These are phyloP conservation scores for Xylaria telfairii DNA, from an alignment of 495 filamentous ascomycete species.

Conservation along the genomic window DNA sequence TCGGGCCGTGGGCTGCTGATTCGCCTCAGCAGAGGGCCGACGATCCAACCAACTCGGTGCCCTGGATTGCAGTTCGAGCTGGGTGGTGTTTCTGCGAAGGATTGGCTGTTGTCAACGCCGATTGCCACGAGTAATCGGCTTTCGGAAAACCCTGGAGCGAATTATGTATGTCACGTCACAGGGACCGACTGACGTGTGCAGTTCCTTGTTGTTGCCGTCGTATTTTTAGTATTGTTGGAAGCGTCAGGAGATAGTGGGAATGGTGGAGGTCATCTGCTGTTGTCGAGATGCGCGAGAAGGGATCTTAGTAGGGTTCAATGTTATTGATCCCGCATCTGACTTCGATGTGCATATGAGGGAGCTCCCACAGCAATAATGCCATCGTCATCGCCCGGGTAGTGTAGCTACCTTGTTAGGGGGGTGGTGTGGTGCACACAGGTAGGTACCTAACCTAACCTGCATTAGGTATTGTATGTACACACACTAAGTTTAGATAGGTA, in stretches of 20 bases:
- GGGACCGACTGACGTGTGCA: slow-evolving; percentile 7
- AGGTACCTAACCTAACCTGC: slow-evolving; percentile 3
- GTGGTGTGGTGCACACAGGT: neutral
- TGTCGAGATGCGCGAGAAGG: slow-evolving; percentile 5
- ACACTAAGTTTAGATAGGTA: too few species aligned
- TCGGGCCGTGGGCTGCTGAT: neutral
- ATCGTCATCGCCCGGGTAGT: neutral
- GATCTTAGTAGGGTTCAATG: neutral
- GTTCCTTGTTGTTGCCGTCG: neutral
- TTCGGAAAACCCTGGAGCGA: neutral
- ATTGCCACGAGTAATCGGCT: neutral
- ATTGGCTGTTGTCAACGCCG: slow-evolving; percentile 1
- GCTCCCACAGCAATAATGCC: slow-evolving; percentile 5
- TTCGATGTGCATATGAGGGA: slow-evolving; percentile 2
- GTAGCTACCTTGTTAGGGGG: neutral
- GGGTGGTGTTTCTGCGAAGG: neutral
- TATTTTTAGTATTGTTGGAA: neutral
- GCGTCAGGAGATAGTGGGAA: slow-evolving; percentile 2
- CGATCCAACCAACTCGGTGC: slow-evolving; percentile 12
- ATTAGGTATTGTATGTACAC: too few species aligned
- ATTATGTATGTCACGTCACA: neutral
- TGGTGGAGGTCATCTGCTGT: neutral
- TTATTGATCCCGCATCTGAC: neutral
- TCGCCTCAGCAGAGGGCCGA: neutral
- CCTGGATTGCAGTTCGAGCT: slow-evolving; percentile 2